Conservation (phyloP, 106 monocot species). For the Xerophyta viscosa region DNA sequence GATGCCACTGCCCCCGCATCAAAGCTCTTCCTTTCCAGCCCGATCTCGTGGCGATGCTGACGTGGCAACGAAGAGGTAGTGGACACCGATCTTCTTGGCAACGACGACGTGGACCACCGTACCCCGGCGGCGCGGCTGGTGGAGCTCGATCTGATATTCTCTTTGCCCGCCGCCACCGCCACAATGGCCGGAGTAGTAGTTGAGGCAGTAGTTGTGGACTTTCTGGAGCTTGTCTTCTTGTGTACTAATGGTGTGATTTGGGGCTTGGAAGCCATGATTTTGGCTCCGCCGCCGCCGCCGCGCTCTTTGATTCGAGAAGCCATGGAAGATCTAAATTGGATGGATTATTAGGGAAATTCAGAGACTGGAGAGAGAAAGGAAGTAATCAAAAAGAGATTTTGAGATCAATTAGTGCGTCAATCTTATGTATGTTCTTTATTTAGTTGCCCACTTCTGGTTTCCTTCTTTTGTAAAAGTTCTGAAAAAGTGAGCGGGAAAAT, state of each 20-base stretch:
- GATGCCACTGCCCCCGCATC: background rate
- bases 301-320: slow-evolving; percentile 61
- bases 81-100: slow-evolving; percentile 50
- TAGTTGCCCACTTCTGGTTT: too few species aligned
- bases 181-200: too few species aligned
- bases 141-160: slow-evolving; percentile 25
- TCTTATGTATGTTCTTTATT: too few species aligned
- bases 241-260: slow-evolving; percentile 10
- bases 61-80: slow-evolving; percentile 8
- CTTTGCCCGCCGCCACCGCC: slow-evolving; percentile 19
- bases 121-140: slow-evolving; percentile 24
- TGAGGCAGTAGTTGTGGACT: slow-evolving; percentile 11
- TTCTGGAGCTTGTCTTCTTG: slow-evolving; percentile 7
- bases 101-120: slow-evolving; percentile 76
- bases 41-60: background rate
- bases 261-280: slow-evolving; percentile 40
- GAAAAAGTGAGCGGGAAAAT: too few species aligned
- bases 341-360: too few species aligned
- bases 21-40: background rate
- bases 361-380: too few species aligned
- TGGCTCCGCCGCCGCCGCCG: slow-evolving; percentile 61
- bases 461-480: too few species aligned
- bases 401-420: too few species aligned
- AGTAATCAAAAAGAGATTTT: too few species aligned
- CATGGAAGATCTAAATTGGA: slow-evolving; percentile 10